A percentile compares a stretch with the other conserved stretches of the same genome.
phyloP scores from a whole-genome alignment of 805 yeast species.

The Wickerhamomyces strasburgensis region DNA sequence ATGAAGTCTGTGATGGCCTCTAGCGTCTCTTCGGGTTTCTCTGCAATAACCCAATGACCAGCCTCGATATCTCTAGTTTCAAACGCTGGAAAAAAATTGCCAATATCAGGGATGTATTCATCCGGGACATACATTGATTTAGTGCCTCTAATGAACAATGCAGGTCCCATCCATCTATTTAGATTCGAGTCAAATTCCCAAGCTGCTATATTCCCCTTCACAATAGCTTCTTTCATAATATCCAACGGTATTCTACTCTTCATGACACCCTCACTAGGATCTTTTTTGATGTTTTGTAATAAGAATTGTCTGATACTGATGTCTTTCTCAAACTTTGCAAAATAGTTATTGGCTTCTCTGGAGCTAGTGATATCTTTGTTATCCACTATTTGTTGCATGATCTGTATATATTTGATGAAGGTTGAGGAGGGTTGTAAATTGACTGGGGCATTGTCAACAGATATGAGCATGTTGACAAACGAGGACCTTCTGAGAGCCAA shows the following conservation, averaged over 20 bases:
- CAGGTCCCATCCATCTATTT: constrained; percentile 61
- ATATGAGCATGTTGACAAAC: constrained; percentile 53
- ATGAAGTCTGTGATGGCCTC: constrained; percentile 58
- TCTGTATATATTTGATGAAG: constrained; percentile 64
- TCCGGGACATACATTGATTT: constrained; percentile 77
- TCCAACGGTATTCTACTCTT: constrained; percentile 57
- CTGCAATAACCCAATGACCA: constrained; percentile 93
- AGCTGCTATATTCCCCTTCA: constrained; percentile 59
- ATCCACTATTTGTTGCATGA: constrained; percentile 53
- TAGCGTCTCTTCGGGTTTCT: constrained; percentile 75
- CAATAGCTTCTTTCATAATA: constrained; percentile 58
- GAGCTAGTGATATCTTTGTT: constrained; percentile 39
- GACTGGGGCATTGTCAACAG: constrained; percentile 91
- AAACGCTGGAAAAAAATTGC: constrained; percentile 73
- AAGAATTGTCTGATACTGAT: constrained; percentile 69
- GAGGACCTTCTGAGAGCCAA: constrained; percentile 65
- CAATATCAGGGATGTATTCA: constrained; percentile 69
- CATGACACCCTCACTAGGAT: constrained; percentile 30
- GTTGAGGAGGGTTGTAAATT: constrained; percentile 50
- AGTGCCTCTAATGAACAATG: constrained; percentile 76
- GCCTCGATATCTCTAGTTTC: constrained; percentile 69
- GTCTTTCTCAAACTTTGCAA: constrained; percentile 58
- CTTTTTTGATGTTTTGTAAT: constrained; percentile 58
- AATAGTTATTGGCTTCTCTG: constrained; percentile 62
- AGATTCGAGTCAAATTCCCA: constrained; percentile 67